Evolutionary conservation across 1,284 basidiomycete species (phyloP).

Genomic region (Tremellales sp.): DNA sequence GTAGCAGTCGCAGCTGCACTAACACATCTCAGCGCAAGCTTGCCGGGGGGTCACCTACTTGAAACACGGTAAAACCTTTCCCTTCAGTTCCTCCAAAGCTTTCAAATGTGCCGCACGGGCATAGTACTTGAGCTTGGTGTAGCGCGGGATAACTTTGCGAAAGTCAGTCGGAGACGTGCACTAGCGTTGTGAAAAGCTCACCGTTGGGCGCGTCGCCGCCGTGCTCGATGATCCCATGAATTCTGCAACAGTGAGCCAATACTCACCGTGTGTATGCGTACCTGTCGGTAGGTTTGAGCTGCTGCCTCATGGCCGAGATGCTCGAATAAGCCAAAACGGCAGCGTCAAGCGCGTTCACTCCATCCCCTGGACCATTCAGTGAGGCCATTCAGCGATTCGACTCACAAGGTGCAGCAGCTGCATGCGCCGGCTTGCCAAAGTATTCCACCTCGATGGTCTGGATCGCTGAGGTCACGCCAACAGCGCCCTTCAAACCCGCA

Average conservation of each 20-base stretch:
- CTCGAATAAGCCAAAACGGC: no score
- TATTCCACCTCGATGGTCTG: conserved; percentile 28
- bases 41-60: conserved; percentile 52
- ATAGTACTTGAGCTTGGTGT: conserved; percentile 64
- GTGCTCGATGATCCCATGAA: conserved; percentile 64
- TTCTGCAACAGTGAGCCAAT: conserved; percentile 40
- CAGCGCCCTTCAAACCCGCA: conserved; percentile 6
- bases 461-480: conserved; percentile 29
- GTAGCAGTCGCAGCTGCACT: conserved; percentile 70
- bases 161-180: background rate
- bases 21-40: background rate
- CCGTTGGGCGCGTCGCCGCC: conserved; percentile 63
- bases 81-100: conserved; percentile 55
- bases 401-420: conserved; percentile 50
- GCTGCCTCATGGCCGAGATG: no score
- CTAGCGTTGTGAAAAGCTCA: conserved; percentile 36
- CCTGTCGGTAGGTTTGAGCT: conserved; percentile 18
- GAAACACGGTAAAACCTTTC: conserved; percentile 60
- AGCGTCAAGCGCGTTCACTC: no score
- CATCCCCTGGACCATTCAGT: no score
- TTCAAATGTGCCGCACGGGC: conserved; percentile 61
- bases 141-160: conserved; percentile 68
- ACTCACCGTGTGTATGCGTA: background rate
- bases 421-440: conserved; percentile 59
- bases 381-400: background rate